Evolutionary conservation across 2,329 filamentous ascomycete genomes (phyloP).

Genomic region (Cyanodermella asteris): DNA sequence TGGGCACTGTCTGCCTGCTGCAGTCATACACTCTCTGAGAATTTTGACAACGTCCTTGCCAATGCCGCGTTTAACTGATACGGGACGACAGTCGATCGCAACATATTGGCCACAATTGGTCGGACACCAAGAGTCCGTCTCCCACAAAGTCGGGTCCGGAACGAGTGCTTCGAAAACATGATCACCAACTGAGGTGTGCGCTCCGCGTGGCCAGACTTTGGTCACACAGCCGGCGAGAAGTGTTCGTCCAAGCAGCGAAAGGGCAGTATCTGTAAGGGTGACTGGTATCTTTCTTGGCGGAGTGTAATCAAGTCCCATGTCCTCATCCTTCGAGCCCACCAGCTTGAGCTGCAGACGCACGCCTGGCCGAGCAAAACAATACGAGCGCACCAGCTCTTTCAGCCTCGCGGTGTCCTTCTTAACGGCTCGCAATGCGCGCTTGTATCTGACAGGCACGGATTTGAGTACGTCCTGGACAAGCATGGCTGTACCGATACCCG

Average conservation of each 20-base stretch:
- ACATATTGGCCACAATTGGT: slow-evolving; percentile 32
- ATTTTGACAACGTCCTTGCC: too few relatives aligned
- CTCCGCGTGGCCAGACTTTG: too few relatives aligned
- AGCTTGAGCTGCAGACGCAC: slow-evolving; percentile 33
- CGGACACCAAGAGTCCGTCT: too few relatives aligned
- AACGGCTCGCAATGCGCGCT: slow-evolving; percentile 29
- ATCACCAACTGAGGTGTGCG: too few relatives aligned
- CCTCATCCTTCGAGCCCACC: slow-evolving; percentile 38
- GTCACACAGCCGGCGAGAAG: too few relatives aligned
- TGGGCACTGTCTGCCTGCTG: too few relatives aligned
- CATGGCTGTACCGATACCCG: slow-evolving; percentile 39
- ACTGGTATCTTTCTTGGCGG: slow-evolving; percentile 23
- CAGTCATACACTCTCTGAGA: too few relatives aligned
- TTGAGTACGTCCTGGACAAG: slow-evolving; percentile 34
- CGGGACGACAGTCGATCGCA: slow-evolving; percentile 34
- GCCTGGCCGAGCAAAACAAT: slow-evolving; percentile 34
- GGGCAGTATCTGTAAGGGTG: too few relatives aligned
- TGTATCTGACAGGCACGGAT: slow-evolving; percentile 35
- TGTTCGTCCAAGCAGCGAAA: too few relatives aligned
- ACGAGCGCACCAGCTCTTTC: slow-evolving; percentile 32
- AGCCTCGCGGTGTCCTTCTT: slow-evolving; percentile 28
- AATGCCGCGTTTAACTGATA: slow-evolving; percentile 27
- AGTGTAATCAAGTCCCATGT: slow-evolving; percentile 39
- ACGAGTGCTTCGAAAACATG: too few relatives aligned
- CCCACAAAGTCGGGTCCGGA: too few relatives aligned